Percentiles rank a stretch among this genome's conserved stretches.
phyloP scores from a whole-genome alignment of 768 basidiomycete genomes.

The Tulasnella sp. region DNA sequence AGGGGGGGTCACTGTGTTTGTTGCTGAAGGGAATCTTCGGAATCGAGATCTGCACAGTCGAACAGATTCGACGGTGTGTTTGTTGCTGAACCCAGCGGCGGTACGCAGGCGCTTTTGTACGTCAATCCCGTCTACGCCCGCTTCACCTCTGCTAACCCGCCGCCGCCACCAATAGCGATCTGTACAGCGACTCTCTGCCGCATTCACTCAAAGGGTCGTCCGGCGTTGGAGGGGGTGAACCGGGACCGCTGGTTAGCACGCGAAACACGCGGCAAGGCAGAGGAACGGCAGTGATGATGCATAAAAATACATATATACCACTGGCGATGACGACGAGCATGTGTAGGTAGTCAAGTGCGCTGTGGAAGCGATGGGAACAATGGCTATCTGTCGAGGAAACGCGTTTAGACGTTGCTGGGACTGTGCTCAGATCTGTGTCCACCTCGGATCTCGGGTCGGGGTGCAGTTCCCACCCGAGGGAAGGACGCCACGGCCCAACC shows the following conservation, averaged over 20 bases:
- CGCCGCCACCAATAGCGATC: background rate
- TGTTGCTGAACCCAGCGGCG: background rate
- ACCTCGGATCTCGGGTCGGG: constrained; percentile 2
- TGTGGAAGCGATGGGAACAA: background rate
- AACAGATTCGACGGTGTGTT: constrained; percentile 10
- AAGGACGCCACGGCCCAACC: background rate
- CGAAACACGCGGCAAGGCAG: background rate
- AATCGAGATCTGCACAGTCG: background rate
- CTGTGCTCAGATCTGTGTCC: constrained; percentile 2
- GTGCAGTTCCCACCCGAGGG: constrained; percentile 5
- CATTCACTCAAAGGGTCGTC: constrained; percentile 12
- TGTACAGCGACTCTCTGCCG: background rate
- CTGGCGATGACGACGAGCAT: background rate
- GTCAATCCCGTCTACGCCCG: constrained; percentile 4
- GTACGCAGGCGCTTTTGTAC: constrained; percentile 11
- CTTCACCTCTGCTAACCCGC: background rate
- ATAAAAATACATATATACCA: background rate
- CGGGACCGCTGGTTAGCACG: background rate
- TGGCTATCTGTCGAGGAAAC: constrained; percentile 12
- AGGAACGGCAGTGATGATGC: background rate
- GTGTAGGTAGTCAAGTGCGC: background rate
- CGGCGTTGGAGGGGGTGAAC: background rate
- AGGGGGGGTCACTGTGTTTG: constrained; percentile 13
- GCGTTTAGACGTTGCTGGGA: background rate
- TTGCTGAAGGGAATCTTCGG: constrained; percentile 6